These are phyloP conservation scores for Bullera alba DNA, from an alignment of 768 basidiomycete species.

Conservation along the genomic window DNA sequence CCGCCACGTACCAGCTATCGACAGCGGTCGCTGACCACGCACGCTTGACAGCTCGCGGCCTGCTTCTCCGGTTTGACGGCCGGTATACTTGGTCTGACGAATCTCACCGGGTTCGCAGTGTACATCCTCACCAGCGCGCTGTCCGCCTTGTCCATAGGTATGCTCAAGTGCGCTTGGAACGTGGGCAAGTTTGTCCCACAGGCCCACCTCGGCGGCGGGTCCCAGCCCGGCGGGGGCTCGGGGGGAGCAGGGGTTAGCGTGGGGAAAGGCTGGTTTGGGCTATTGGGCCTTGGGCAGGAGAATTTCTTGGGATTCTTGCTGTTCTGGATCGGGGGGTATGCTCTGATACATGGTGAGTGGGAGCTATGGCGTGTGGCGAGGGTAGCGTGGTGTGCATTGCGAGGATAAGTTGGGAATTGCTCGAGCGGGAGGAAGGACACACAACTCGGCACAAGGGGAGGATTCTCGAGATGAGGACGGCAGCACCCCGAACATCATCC, in stretches of 20 bases:
- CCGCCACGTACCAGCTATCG: background rate
- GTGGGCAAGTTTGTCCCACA: slow-evolving; percentile 32
- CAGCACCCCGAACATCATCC: no score
- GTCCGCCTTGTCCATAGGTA: slow-evolving; percentile 60
- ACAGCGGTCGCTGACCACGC: background rate
- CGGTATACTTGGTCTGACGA: slow-evolving; percentile 81
- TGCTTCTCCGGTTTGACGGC: slow-evolving; percentile 82
- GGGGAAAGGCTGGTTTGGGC: slow-evolving; percentile 50
- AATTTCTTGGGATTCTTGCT: slow-evolving; percentile 84
- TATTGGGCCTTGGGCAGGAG: slow-evolving; percentile 81
- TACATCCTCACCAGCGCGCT: slow-evolving; percentile 64
- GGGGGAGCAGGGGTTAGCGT: slow-evolving; percentile 25
- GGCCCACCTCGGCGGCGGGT: slow-evolving; percentile 13
- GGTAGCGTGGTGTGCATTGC: background rate
- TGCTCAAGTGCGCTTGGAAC: slow-evolving; percentile 62
- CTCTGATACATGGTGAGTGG: slow-evolving; percentile 41
- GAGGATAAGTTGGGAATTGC: no score
- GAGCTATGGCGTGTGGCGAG: background rate
- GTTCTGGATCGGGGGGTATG: slow-evolving; percentile 90
- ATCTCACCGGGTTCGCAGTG: slow-evolving; percentile 71
- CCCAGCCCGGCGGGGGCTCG: slow-evolving; percentile 42
- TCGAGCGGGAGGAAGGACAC: no score
- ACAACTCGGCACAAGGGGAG: no score
- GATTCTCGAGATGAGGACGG: no score
- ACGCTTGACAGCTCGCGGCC: slow-evolving; percentile 52